phyloP scores from a whole-genome alignment of 139 green algal genomes.

The Ettlia oleoabundans region DNA sequence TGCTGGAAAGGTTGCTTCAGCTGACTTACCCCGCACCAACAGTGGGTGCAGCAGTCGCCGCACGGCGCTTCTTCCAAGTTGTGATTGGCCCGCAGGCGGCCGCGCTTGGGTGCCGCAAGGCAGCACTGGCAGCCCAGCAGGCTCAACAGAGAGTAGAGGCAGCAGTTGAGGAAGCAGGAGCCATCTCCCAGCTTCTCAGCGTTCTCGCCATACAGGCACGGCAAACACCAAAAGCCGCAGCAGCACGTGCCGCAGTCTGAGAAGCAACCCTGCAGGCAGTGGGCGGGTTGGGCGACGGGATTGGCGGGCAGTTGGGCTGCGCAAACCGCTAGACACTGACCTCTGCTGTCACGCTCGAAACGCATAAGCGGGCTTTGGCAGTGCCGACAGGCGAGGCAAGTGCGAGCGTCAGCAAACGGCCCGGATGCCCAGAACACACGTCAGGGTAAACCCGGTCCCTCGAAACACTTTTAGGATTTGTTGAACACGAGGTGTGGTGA shows the following conservation, averaged over 20 bases:
- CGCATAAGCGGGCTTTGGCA: too few species aligned
- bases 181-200: slow-evolving; percentile 10
- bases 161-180: slow-evolving; percentile 19
- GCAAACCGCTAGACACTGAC: too few species aligned
- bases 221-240: not conserved
- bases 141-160: not conserved
- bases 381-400: too few species aligned
- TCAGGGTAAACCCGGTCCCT: too few species aligned
- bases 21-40: not conserved
- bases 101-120: not conserved
- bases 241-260: slow-evolving; percentile 1
- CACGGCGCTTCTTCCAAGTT: not conserved
- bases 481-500: not conserved
- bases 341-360: too few species aligned
- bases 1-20: too few species aligned
- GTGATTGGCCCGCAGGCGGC: not conserved
- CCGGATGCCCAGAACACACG: too few species aligned
- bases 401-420: too few species aligned
- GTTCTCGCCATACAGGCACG: slow-evolving; percentile 14
- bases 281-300: not conserved
- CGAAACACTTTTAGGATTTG: not conserved
- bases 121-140: not conserved
- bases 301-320: not conserved
- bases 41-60: slow-evolving; percentile 9
- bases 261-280: slow-evolving; percentile 3